Conservation (phyloP, 352 stramenopile genomes). For the Phytopythium litorale region DNA sequence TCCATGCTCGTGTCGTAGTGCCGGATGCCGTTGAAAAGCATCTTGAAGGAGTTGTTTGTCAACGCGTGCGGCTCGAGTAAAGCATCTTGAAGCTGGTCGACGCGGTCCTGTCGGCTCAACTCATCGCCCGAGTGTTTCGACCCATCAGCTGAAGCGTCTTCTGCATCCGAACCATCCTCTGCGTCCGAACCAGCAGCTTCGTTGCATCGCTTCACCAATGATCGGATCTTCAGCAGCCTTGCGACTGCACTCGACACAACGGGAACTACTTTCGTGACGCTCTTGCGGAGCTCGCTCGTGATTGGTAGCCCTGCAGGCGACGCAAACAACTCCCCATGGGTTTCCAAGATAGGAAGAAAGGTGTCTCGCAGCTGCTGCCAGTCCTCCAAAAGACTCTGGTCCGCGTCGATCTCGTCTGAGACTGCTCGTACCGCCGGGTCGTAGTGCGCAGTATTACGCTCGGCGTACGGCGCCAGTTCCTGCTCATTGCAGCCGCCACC, state of each 20-base stretch:
- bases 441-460: constrained; percentile 25
- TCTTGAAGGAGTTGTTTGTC: constrained; percentile 22
- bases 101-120: background rate
- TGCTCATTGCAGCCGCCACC: constrained; percentile 64
- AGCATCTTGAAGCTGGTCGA: background rate
- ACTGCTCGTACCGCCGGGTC: constrained; percentile 23
- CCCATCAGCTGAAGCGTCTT: background rate
- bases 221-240: constrained; percentile 9
- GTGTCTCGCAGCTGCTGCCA: constrained; percentile 31
- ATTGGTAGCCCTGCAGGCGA: background rate
- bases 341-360: constrained; percentile 26
- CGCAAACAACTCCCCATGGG: constrained; percentile 11
- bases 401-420: constrained; percentile 24
- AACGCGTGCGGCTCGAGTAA: constrained; percentile 7
- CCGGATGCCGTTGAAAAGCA: constrained; percentile 42
- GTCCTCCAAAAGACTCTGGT: constrained; percentile 25
- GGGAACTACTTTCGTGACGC: constrained; percentile 16
- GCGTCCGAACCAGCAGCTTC: background rate
- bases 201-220: background rate
- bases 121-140: background rate
- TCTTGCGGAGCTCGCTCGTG: background rate
- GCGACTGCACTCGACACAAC: constrained; percentile 15
- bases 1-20: constrained; percentile 57
- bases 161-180: background rate
- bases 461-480: constrained; percentile 38